Percentiles rank a stretch among this genome's conserved stretches.
phyloP scores from a whole-genome alignment of 2,329 filamentous ascomycete genomes.

The Rosellinia necatrix region DNA sequence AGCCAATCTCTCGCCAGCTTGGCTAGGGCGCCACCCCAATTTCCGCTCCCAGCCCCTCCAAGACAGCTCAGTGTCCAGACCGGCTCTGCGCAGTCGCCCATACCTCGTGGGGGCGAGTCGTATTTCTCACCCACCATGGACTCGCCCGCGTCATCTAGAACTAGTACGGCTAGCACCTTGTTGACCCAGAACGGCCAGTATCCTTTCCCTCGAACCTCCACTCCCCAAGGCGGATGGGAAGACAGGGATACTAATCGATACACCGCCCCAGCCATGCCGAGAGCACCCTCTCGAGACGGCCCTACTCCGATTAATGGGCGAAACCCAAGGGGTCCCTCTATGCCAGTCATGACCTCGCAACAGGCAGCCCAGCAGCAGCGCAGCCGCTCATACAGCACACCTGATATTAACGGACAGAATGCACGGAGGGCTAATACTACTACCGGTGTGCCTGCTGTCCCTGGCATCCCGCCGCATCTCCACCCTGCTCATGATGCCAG shows the following conservation, averaged over 20 bases:
- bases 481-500: conserved; percentile 63
- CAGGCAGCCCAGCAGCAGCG: conserved; percentile 68
- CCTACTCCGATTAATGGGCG: conserved; percentile 67
- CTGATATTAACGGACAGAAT: conserved; percentile 79
- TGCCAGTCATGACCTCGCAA: conserved; percentile 70
- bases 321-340: conserved; percentile 75
- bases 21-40: conserved; percentile 68
- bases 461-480: conserved; percentile 74
- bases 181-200: conserved; percentile 59
- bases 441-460: conserved; percentile 68
- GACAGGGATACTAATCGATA: conserved; percentile 77
- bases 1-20: conserved; percentile 61
- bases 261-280: conserved; percentile 84
- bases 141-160: conserved; percentile 75
- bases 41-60: conserved; percentile 66
- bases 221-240: conserved; percentile 72
- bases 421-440: conserved; percentile 61
- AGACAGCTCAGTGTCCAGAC: conserved; percentile 72
- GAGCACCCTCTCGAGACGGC: conserved; percentile 79
- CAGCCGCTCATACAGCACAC: conserved; percentile 90
- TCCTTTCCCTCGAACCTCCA: conserved; percentile 75
- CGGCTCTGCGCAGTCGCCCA: conserved; percentile 60
- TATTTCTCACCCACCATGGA: conserved; percentile 92
- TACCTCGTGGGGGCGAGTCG: conserved; percentile 70
- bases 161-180: conserved; percentile 75